Base-by-base conservation (phyloP, 1,284 basidiomycete species). In the Cutaneotrichosporon sp. region DNA sequence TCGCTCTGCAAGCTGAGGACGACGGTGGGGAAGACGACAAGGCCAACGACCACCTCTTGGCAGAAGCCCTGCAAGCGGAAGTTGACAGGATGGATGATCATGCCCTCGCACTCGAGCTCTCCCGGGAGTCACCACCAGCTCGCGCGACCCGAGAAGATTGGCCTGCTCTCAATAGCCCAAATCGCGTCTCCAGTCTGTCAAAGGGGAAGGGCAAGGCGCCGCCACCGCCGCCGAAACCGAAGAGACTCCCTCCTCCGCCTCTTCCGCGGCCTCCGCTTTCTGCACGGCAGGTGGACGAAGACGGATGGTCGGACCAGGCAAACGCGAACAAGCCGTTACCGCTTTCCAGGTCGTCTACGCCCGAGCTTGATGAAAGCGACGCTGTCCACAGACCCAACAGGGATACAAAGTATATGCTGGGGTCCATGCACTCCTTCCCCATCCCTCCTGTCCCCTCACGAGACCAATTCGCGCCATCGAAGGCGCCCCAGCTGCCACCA, bases 361-460 rank as follows among this genome's bases (percentile, higher is more conserved):
- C n/a, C n/a, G n/a, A n/a, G n/a, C n/a, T n/a, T n/a, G n/a, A n/a
- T n/a, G n/a, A n/a, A n/a, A n/a, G n/a, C n/a, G n/a, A n/a, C n/a
- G n/a, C n/a, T n/a, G n/a, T n/a, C n/a, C n/a, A n/a, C n/a, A n/a
- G n/a, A n/a, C n/a, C 19, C 35, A 25, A 41, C 11, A 20, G 22
- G 12, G 38, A 41, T 16, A 41, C 38, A 19, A 26, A 35, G 45
- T 19, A 16, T n/a, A 46, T 46, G 45, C 20, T 46, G 24, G 29
- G 12, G 19, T 20, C n/a, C n/a, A n/a, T n/a, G n/a, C n/a, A n/a
- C n/a, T n/a, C 32, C 29, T 46, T 46, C 45, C 45, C 45, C 8
- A 34, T 35, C 12, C 45, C 45, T 7, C 45, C 45, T 4, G 17
- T 32, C 12, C 27, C 42, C 3, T 32, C 27, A 5, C 42, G 42